Evolutionary conservation across 106 monocot species (phyloP).

Genomic region (Alisma plantagoaquatica): DNA sequence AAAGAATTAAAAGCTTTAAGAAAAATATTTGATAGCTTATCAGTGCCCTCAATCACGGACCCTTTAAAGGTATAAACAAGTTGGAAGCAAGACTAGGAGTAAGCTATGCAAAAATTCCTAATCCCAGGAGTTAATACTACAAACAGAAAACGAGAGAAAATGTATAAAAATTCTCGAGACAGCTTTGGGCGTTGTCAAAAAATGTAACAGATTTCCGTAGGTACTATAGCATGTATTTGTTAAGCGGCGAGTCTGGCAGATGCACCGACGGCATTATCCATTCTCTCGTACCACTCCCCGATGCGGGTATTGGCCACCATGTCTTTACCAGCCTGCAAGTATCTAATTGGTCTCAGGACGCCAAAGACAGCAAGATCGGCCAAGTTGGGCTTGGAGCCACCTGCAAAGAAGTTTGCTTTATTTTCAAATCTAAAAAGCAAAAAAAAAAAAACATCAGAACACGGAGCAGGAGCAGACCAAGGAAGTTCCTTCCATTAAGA

Average conservation of each 20-base stretch:
- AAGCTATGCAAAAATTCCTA: no score
- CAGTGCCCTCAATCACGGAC: no score
- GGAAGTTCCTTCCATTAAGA: constrained; percentile 79
- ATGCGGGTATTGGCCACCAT: constrained; percentile 93
- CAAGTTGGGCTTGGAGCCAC: constrained; percentile 78
- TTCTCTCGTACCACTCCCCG: constrained; percentile 79
- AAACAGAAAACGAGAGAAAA: no score
- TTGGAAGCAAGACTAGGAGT: no score
- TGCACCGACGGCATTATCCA: constrained; percentile 69
- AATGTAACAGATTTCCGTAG: no score
- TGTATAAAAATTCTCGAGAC: no score
- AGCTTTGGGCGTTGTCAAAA: no score
- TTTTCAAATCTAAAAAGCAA: background rate
- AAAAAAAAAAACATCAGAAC: background rate
- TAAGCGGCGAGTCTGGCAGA: background rate
- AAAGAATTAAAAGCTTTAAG: no score
- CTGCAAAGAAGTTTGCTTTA: constrained; percentile 21
- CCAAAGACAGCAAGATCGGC: constrained; percentile 96
- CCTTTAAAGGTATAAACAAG: no score
- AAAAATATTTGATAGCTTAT: no score
- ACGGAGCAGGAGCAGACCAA: constrained; percentile 28
- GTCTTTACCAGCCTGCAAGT: constrained; percentile 72
- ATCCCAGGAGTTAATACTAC: no score
- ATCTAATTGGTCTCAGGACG: constrained; percentile 75
- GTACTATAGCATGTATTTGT: no score